Base-by-base conservation (phyloP, 73 alveolate species). In the Paramecium pentaurelia region DNA sequence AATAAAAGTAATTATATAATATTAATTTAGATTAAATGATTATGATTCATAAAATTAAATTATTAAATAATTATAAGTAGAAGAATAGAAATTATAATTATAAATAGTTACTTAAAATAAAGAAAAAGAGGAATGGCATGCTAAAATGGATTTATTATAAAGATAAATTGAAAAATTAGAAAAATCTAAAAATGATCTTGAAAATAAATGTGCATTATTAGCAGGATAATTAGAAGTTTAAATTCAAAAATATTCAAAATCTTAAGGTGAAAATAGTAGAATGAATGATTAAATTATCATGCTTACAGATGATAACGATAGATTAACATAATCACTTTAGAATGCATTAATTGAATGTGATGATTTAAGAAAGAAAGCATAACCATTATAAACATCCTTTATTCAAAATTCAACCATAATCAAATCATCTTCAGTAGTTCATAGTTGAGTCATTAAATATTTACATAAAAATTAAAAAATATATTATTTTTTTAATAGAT, bases 91-190 rank as follows among this genome's bases (percentile, higher is more conserved):
- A 49, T 80, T 80, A 49, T 12, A 42, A 20, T 20, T 80, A 25
- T 49, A 80, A 47, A 42, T 80, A 4, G 75, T 44, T 4, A 80
- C 91, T 18, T 44, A 32, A 28, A 42, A 80, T 44, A 80, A 80
- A 49, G 91, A 80, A 80, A 80, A 80, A 12, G 73, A 80, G n/a
- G 91, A 80, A 28, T 80, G 73, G 71, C 47, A 80, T 49, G 44
- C 47, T 2, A 80, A 80, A 80, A 42, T 80, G 30, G 73, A 80
- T 44, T n/a, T 20, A 80, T 36, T 80, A 45, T 80, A 80, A 49
- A 80, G 73, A 42, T 80, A 42, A 49, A 80, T 44, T 6, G 91
- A 80, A 36, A 47, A 80, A 25, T 80, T 80, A 28, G 91, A 80
- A 45, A 80, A 47, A 80, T 27, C 34, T 2, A 80, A 80, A 47